These are phyloP conservation scores for Astragalus membranaceus DNA, from an alignment of 306 rosid species.

Conservation along the genomic window DNA sequence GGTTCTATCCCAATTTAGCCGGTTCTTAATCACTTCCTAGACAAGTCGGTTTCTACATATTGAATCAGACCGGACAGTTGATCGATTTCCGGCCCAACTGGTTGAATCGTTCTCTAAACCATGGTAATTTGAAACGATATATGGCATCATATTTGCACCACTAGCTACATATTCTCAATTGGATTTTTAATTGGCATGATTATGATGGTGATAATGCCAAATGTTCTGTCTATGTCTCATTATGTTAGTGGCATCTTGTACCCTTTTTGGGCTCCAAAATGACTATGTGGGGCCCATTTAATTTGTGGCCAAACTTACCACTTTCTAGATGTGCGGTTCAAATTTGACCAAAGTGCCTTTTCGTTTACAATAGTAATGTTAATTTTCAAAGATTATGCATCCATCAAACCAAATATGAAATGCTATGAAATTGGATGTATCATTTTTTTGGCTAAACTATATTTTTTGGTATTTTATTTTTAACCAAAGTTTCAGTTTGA, in stretches of 20 bases:
- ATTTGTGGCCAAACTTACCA: not conserved
- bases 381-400: not conserved
- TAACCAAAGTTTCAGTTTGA: no score
- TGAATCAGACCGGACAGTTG: no score
- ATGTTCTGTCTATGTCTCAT: constrained; percentile 15
- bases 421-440: not conserved
- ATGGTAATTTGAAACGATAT: no score
- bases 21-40: no score
- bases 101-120: no score
- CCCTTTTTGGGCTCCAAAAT: constrained; percentile 19
- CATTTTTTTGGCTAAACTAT: not conserved
- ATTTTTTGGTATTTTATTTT: no score
- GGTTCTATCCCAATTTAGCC: no score
- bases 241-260: not conserved
- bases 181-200: not conserved
- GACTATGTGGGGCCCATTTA: constrained; percentile 3
- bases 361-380: no score
- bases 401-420: not conserved
- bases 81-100: no score
- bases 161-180: no score
- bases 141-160: no score
- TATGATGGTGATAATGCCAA: constrained; percentile 6
- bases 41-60: no score
- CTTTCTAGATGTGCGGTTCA: not conserved
- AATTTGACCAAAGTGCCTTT: not conserved